Evolutionary conservation across 2,329 filamentous ascomycete genomes (phyloP), one percentile per base, ranked within the genome.

Genomic region (Calonectria honghensis): DNA sequence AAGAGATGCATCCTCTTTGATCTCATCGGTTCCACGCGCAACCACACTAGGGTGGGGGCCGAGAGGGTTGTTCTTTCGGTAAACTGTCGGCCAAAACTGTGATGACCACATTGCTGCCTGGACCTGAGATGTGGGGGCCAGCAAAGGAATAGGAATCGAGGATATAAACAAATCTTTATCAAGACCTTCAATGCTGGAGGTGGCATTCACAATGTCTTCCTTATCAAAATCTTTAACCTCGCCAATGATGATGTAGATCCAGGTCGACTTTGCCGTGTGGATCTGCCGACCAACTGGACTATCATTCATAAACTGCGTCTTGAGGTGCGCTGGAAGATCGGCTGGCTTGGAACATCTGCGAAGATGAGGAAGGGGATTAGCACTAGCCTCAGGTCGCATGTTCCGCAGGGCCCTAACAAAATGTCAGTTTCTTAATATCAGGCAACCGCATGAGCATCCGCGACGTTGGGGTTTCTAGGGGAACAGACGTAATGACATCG

Each of bases 21-120:
- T 91, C 74, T 95, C 93, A 16, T 92, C 90, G 50, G 93, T 93
- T 35, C 93, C 92, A 73, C 93, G 92, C 52, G 90, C 88, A 71
- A 96, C 91, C 82, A 94, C 91, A 81, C 92, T 92, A 75, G 95
- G 95, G 82, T 97, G 95, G 24, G 95, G 95, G 5, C 95, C 95
- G 73, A 96, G 94, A 2, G 95, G 95, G 81, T 97, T 97, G 78
- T 94, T 96, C 86, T 96, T 96, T 77, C 95, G 93, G 86, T 97
- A 97, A 64, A 96, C 91, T 1, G 93, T 94, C 16, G 95, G 95
- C 95, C 95, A 97, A 84, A 95, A 96, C 79, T 93, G 89, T 41
- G 90, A 88, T 32, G 92, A 93, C 94, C 94, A 97, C 82, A 91
- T 87, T 32, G 90, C 91, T 11, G 95, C 94, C 83, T 96, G 94